These are phyloP conservation scores for Lipomyces anomalus DNA, from an alignment of 805 yeast genomes.

Conservation along the genomic window DNA sequence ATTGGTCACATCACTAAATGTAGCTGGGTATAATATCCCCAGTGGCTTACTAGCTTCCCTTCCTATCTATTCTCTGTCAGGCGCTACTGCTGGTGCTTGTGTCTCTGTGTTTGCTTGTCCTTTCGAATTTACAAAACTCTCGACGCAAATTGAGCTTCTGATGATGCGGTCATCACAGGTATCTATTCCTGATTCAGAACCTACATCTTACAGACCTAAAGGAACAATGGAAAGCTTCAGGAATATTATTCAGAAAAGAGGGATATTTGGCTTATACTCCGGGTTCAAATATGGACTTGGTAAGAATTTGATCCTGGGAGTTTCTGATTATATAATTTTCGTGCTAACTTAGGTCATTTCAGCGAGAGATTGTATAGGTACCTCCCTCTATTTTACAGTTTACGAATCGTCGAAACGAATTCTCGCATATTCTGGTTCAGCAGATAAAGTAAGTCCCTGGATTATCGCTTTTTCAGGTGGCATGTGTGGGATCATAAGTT, in stretches of 20 bases:
- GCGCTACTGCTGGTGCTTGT: constrained; percentile 59
- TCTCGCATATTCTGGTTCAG: constrained; percentile 27
- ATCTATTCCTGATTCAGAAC: constrained; percentile 33
- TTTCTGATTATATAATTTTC: constrained; percentile 2
- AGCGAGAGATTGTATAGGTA: constrained; percentile 61
- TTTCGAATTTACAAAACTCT: constrained; percentile 76
- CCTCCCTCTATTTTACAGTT: constrained; percentile 66
- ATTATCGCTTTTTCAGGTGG: constrained; percentile 71
- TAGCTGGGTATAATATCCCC: not conserved
- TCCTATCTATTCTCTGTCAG: constrained; percentile 40
- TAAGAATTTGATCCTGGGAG: constrained; percentile 5
- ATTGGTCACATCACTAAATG: not conserved
- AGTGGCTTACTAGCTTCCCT: constrained; percentile 1
- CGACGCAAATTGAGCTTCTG: constrained; percentile 59
- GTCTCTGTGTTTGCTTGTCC: constrained; percentile 71
- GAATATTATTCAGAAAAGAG: constrained; percentile 54
- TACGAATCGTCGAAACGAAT: constrained; percentile 63
- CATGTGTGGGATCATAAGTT: constrained; percentile 64
- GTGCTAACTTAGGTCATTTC: not conserved
- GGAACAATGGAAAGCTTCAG: constrained; percentile 44
- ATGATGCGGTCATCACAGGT: constrained; percentile 33
- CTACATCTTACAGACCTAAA: constrained; percentile 26
- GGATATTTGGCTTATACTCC: constrained; percentile 60
- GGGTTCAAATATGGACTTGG: constrained; percentile 61
- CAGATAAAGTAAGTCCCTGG: constrained; percentile 33